Evolutionary conservation across 2,329 filamentous ascomycete genomes (phyloP).

Genomic region (Byssochlamys sp.): DNA sequence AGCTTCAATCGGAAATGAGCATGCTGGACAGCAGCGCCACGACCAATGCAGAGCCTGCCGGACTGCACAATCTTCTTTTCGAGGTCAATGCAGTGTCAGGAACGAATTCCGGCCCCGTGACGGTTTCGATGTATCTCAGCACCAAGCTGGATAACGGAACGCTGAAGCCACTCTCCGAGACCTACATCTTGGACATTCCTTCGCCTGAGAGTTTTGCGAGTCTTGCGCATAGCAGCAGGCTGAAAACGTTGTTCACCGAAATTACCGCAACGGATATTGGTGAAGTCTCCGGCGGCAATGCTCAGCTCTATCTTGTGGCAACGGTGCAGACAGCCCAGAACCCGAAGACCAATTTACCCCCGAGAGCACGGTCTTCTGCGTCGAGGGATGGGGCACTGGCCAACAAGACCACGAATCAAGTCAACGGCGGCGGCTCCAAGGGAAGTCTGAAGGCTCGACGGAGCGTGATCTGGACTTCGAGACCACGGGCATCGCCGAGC

Average conservation of each 20-base stretch:
- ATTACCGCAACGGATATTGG: conserved; percentile 66
- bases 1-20: conserved; percentile 90
- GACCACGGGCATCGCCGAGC: conserved; percentile 21
- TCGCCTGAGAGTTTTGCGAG: conserved; percentile 61
- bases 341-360: conserved; percentile 16
- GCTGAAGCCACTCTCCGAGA: conserved; percentile 66
- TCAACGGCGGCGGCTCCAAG: conserved; percentile 25
- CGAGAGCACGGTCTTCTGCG: conserved; percentile 22
- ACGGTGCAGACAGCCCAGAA: conserved; percentile 59
- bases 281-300: conserved; percentile 52
- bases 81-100: conserved; percentile 76
- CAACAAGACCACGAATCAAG: conserved; percentile 16
- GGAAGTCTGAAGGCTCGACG: conserved; percentile 32
- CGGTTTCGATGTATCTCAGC: conserved; percentile 68
- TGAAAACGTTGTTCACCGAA: conserved; percentile 81
- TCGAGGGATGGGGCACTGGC: conserved; percentile 23
- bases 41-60: conserved; percentile 56
- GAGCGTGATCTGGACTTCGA: conserved; percentile 37
- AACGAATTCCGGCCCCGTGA: conserved; percentile 63
- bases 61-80: conserved; percentile 69
- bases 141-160: conserved; percentile 56
- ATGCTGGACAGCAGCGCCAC: conserved; percentile 74
- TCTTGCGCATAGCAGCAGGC: conserved; percentile 54
- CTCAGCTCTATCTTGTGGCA: conserved; percentile 72
- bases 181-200: conserved; percentile 68